Conservation (phyloP, 257 asterid genomes). For the Solanum megistacrolobum region DNA sequence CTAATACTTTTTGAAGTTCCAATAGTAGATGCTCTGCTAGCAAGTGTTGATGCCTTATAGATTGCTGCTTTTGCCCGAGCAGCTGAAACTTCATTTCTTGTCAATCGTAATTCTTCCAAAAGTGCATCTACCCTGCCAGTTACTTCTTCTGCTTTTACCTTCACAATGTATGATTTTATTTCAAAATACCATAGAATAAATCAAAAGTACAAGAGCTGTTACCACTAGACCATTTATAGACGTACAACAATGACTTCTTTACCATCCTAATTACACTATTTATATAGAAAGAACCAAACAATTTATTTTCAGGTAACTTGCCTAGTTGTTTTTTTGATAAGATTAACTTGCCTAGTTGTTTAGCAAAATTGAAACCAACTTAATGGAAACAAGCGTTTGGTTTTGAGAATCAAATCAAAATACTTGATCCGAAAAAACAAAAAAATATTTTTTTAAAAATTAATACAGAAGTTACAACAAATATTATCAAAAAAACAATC, state of each 20-base stretch:
- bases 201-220: neutral
- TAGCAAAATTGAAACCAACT: neutral
- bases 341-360: neutral
- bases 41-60: conserved; percentile 61
- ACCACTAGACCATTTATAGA: neutral
- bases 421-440: neutral
- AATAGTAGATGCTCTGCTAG: conserved; percentile 36
- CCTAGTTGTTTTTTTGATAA: neutral
- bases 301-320: neutral
- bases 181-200: neutral
- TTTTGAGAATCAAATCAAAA: neutral
- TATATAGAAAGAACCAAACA: neutral
- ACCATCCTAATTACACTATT: neutral
- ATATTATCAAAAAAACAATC: neutral
- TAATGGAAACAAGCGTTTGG: neutral
- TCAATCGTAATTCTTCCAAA: conserved; percentile 64
- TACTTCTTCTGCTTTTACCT: conserved; percentile 93
- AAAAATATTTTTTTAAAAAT: neutral
- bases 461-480: neutral
- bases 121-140: conserved; percentile 56
- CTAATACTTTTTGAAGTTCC: conserved; percentile 53
- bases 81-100: conserved; percentile 62
- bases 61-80: conserved; percentile 77
- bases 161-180: neutral
- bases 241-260: neutral